phyloP scores from a whole-genome alignment of 495 filamentous ascomycete species.

The Neurospora sp. region DNA sequence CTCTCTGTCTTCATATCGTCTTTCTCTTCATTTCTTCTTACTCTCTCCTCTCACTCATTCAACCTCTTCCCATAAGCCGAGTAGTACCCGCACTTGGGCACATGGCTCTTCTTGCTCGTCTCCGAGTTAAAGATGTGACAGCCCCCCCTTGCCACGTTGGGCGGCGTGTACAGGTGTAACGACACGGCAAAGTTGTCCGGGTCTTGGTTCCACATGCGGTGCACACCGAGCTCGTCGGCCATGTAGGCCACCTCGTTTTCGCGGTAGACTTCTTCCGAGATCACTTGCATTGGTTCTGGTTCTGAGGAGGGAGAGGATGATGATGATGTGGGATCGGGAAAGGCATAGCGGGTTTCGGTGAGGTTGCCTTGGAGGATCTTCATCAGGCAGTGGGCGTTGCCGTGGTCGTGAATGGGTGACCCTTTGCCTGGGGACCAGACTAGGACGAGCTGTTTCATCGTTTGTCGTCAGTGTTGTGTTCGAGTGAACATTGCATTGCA shows the following conservation, averaged over 20 bases:
- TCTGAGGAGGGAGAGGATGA: conserved; percentile 40
- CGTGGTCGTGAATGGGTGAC: conserved; percentile 80
- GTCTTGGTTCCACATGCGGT: conserved; percentile 68
- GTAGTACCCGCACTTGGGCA: conserved; percentile 55
- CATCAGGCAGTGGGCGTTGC: conserved; percentile 68
- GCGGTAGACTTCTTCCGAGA: conserved; percentile 42
- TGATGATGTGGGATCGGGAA: conserved; percentile 46
- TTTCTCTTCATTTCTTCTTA: background rate
- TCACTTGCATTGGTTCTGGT: conserved; percentile 34
- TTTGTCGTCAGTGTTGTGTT: background rate
- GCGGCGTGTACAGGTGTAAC: conserved; percentile 83
- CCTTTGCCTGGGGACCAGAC: conserved; percentile 90
- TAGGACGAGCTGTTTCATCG: conserved; percentile 54
- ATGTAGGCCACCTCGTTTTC: conserved; percentile 35
- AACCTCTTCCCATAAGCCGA: conserved; percentile 42
- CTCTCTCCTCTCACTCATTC: conserved; percentile 10
- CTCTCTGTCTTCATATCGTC: too few species aligned
- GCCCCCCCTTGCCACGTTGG: conserved; percentile 67
- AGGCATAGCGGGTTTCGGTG: conserved; percentile 69
- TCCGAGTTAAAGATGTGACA: conserved; percentile 61
- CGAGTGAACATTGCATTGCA: background rate
- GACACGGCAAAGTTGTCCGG: conserved; percentile 65
- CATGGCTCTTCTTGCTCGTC: conserved; percentile 63
- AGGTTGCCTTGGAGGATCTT: conserved; percentile 65
- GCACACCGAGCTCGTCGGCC: conserved; percentile 57